Base-by-base conservation (phyloP, 1,284 basidiomycete genomes). In the Puccinia hordei region DNA sequence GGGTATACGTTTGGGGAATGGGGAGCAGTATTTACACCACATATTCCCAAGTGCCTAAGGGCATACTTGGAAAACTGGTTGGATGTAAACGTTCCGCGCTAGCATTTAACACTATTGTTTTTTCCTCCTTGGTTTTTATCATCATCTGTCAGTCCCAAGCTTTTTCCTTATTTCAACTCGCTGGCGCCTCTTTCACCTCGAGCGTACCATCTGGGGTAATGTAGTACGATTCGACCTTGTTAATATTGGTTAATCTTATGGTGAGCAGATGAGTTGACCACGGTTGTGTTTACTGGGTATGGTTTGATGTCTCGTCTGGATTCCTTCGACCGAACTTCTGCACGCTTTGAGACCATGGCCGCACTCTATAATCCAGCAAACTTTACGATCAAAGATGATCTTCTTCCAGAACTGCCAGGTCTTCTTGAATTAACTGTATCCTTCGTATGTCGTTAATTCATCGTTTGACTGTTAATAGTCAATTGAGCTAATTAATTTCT, bases 1-100 rank as follows among this genome's bases (percentile, higher is more conserved):
- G 61, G 61, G 61, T 63, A 1, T 63, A 38, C 41, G 17, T 35
- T 63, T 63, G 61, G 61, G 61, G 61, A 63, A 63, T 63, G 61
- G 61, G 24, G 22, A 63, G 61, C 61, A 63, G 61, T 35, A 63
- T 63, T 63, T 63, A 63, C 35, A 63, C 19, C 33, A 63, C 35
- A 22, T 63, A 63, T 38, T 63, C 61, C 3, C 15, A 63, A 30
- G 22, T 63, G 22, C 33, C 61, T 30, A 38, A 63, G 2, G 61
- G 61, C 17, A 38, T 63, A 19, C 10, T 63, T 19, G 61, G 61
- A 38, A 63, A 38, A 8, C 35, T 63, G 5, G 33, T 38, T 33
- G 61, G 35, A 63, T 63, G 35, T 63, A 63, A 63, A n/a, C 61
- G 27, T 38, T 63, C 61, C 22, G 61, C 61, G 35, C 61, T 19